A percentile compares a stretch with the other conserved stretches of the same genome.
These are phyloP conservation scores for Pseudohyphozyma bogoriensis DNA, from an alignment of 768 basidiomycete species.

Conservation along the genomic window DNA sequence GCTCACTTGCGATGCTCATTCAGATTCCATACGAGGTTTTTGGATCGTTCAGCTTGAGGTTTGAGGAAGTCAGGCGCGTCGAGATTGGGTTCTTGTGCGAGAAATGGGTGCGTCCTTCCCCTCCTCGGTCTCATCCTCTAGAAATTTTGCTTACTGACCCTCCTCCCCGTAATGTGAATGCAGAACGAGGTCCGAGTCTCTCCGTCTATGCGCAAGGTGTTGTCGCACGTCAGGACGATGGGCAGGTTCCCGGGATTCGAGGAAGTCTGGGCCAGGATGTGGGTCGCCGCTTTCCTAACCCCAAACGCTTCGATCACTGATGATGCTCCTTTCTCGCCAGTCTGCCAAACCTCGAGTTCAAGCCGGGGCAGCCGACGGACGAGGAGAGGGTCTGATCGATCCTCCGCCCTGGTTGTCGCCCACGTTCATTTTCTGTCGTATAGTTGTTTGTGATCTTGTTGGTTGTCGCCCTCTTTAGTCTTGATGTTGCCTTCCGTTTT, in stretches of 20 bases:
- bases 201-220: slow-evolving; percentile 17
- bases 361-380: no score
- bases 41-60: slow-evolving; percentile 39
- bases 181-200: slow-evolving; percentile 34
- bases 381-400: no score
- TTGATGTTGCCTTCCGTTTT: no score
- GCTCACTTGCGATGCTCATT: no score
- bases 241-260: slow-evolving; percentile 37
- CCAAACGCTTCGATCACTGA: no score
- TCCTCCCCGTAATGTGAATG: slow-evolving; percentile 28
- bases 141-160: slow-evolving; percentile 12
- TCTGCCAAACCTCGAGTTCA: no score
- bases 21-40: slow-evolving; percentile 42
- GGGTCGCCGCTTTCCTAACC: no score
- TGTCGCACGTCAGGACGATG: slow-evolving; percentile 12
- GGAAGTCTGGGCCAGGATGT: slow-evolving; percentile 33
- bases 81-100: slow-evolving; percentile 31
- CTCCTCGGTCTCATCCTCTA: neutral
- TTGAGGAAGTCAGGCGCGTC: slow-evolving; percentile 40
- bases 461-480: no score
- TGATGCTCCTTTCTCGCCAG: no score
- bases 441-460: no score
- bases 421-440: no score
- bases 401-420: no score
- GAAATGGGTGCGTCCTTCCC: slow-evolving; percentile 18